These are phyloP conservation scores for Poa pratensis DNA, from an alignment of 176 grass and related monocot genomes.

Conservation along the genomic window DNA sequence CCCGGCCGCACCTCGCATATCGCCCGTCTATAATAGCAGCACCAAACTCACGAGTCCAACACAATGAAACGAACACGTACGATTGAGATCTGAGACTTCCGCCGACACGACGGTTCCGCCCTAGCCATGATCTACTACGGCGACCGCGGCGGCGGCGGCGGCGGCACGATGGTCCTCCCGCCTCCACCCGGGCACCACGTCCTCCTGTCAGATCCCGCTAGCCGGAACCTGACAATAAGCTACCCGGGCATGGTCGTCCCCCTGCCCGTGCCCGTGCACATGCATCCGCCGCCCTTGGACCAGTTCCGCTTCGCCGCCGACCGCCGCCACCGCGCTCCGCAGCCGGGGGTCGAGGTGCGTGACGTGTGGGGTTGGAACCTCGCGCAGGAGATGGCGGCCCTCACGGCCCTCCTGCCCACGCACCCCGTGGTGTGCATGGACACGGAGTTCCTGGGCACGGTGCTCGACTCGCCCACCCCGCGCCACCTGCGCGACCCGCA, in stretches of 20 bases:
- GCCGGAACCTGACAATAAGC: too few relatives aligned
- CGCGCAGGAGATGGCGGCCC: neutral
- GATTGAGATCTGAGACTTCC: neutral
- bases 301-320: neutral
- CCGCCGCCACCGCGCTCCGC: neutral
- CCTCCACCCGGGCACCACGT: neutral
- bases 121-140: neutral
- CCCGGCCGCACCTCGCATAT: neutral
- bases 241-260: neutral
- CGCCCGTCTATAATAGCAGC: neutral
- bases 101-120: neutral
- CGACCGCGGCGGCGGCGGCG: neutral
- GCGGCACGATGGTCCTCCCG: neutral
- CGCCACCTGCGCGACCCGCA: conserved; percentile 31
- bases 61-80: neutral
- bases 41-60: neutral
- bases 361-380: conserved; percentile 50
- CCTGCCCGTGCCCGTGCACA: neutral
- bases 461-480: conserved; percentile 33
- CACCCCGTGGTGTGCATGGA: conserved; percentile 42
- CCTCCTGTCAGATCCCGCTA: too few relatives aligned
- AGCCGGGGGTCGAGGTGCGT: conserved; percentile 17
- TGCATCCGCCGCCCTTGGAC: neutral
- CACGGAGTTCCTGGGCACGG: conserved; percentile 51
- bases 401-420: neutral